A percentile compares a stretch with the other conserved stretches of the same genome.
Evolutionary conservation across 768 basidiomycete species (phyloP).

Genomic region (Tulasnella sp.): DNA sequence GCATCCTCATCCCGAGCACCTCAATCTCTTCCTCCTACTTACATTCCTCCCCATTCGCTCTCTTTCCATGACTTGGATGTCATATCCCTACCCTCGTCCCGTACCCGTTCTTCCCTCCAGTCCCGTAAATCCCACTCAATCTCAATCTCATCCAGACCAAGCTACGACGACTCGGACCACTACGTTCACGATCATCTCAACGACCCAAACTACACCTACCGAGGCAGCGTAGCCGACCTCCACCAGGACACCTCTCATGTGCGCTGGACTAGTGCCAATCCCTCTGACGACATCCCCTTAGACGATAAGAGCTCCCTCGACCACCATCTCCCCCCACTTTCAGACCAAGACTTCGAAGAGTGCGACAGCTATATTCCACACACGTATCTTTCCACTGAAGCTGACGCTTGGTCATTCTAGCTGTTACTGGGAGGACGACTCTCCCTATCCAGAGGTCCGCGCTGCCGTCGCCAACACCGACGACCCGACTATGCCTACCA

Average conservation of each 20-base stretch:
- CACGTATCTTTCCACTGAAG: background rate
- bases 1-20: too few relatives aligned
- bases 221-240: background rate
- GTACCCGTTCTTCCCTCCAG: background rate
- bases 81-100: too few relatives aligned
- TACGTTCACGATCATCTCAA: conserved; percentile 14
- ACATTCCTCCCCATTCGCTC: too few relatives aligned
- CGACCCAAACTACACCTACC: conserved; percentile 12
- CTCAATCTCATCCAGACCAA: background rate
- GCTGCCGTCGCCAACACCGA: conserved; percentile 52
- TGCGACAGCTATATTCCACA: background rate
- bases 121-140: conserved; percentile 5
- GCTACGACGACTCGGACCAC: conserved; percentile 1
- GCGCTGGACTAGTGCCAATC: background rate
- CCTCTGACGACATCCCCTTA: too few relatives aligned
- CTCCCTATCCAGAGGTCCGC: conserved; percentile 72
- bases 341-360: background rate
- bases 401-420: background rate
- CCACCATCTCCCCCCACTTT: too few relatives aligned
- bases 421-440: conserved; percentile 47
- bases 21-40: too few relatives aligned
- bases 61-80: too few relatives aligned
- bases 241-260: conserved; percentile 6
- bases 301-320: too few relatives aligned
- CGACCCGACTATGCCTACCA: conserved; percentile 22